phyloP scores from a whole-genome alignment of 2,329 filamentous ascomycete species.

The Ophiosphaerella narmari region DNA sequence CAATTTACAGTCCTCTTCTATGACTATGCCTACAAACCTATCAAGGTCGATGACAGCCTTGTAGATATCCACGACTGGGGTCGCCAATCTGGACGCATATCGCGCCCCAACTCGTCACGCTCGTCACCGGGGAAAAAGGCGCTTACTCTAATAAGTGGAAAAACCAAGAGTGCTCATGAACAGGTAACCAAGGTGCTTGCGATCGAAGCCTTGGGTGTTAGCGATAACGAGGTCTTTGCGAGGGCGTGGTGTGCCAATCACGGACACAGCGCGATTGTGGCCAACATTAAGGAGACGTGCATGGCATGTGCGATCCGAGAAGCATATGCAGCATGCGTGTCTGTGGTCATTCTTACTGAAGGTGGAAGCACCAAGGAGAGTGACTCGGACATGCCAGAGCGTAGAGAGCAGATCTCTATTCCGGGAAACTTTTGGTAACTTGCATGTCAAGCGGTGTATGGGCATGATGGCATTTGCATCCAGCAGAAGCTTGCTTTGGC shows the following conservation, averaged over 20 bases:
- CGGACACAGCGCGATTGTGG: conserved; percentile 72
- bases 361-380: conserved; percentile 52
- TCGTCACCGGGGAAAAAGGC: conserved; percentile 41
- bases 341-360: conserved; percentile 68
- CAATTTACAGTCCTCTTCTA: conserved; percentile 64
- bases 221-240: conserved; percentile 76
- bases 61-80: conserved; percentile 71
- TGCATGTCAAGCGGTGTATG: conserved; percentile 3
- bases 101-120: conserved; percentile 34
- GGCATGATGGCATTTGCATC: conserved; percentile 6
- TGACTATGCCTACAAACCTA: conserved; percentile 66
- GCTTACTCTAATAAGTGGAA: conserved; percentile 25
- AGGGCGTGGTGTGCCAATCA: conserved; percentile 78
- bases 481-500: conserved; percentile 1
- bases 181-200: conserved; percentile 68
- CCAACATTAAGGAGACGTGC: conserved; percentile 71
- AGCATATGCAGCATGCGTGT: conserved; percentile 74
- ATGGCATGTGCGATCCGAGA: conserved; percentile 76
- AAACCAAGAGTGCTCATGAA: conserved; percentile 31
- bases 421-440: conserved; percentile 6
- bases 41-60: conserved; percentile 65
- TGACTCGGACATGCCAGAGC: conserved; percentile 40
- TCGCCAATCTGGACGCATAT: conserved; percentile 36
- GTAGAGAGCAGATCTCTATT: conserved; percentile 8
- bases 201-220: conserved; percentile 73